Evolutionary conservation across 2,329 filamentous ascomycete genomes (phyloP), one percentile per base, ranked within the genome.

Genomic region (Emmonsiellopsis sp.): DNA sequence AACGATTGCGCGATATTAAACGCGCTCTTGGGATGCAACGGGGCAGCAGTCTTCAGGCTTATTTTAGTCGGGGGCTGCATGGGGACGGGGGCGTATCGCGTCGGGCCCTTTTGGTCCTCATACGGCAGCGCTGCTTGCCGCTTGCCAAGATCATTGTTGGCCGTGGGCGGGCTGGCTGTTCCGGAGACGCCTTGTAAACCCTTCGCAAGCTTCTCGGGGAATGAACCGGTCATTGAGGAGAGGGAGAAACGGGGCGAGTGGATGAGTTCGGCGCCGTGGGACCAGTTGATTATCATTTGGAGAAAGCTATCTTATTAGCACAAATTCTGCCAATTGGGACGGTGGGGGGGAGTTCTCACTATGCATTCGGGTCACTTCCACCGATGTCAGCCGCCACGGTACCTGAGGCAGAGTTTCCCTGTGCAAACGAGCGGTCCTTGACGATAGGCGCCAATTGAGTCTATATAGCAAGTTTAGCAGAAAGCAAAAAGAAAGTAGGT

Each of bases 201-300:
- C 64, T 74, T 53, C 10, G 52, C 42, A 46, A 79, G 67, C 39
- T 61, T 62, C 1, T 72, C 55, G 1, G 75, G 68, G 61, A 84
- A 84, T 4, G 69, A 69, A 39, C 83, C 83, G 2, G 77, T 83
- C 83, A 87, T 86, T 59, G 76, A 77, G 9, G 73, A 73, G 51
- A 86, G 70, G n/a, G 79, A 77, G 68, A 88, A 88, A 56, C 83
- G 82, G 49, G 71, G 61, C 9, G 83, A 85, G 64, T 77, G 86
- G 53, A 75, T 78, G 17, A 82, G 71, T 3, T 74, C 77, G 34
- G 77, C 77, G 39, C 80, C 77, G n/a, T 74, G 73, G 14, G 74
- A 72, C 5, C 75, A 76, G 6, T 74, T 73, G 13, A 81, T 78
- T 53, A 79, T 69, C 65, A 86, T 82, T 57, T 78, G 77, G 13